A percentile compares a stretch with the other conserved stretches of the same genome.
These are phyloP conservation scores for Tillandsia fasciculata DNA, from an alignment of 176 grass and related monocot species.

Conservation along the genomic window DNA sequence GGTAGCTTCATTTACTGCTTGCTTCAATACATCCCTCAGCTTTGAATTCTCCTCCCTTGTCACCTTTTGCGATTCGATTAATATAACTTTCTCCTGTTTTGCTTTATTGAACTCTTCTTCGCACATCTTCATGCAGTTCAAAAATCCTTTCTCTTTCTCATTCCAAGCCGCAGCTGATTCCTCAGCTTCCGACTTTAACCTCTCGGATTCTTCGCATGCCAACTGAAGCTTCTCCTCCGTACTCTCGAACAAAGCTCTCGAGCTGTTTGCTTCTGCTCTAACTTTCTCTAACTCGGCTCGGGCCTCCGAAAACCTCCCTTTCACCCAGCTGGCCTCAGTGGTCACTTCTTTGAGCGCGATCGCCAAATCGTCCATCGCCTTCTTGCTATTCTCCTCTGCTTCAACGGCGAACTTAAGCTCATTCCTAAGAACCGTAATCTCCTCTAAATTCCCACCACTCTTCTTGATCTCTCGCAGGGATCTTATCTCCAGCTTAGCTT, in stretches of 20 bases:
- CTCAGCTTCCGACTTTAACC: constrained; percentile 34
- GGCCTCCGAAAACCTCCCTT: constrained; percentile 25
- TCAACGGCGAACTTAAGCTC: constrained; percentile 65
- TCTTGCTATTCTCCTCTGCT: constrained; percentile 79
- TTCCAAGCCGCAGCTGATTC: constrained; percentile 40
- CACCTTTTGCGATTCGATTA: constrained; percentile 62
- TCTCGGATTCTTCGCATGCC: constrained; percentile 41
- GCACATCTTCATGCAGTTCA: constrained; percentile 62
- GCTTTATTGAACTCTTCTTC: constrained; percentile 43
- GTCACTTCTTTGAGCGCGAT: constrained; percentile 61
- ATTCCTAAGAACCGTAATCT: constrained; percentile 38
- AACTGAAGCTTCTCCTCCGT: constrained; percentile 31
- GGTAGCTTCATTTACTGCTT: constrained; percentile 55
- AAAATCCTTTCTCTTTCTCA: constrained; percentile 57
- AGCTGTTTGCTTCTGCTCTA: constrained; percentile 38
- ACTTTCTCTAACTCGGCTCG: constrained; percentile 48
- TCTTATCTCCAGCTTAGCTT: constrained; percentile 66
- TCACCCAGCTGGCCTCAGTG: constrained; percentile 39
- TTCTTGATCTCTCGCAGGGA: constrained; percentile 38
- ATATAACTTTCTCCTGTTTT: constrained; percentile 57
- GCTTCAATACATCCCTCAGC: constrained; percentile 79
- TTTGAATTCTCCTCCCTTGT: constrained; percentile 63
- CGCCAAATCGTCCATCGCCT: constrained; percentile 88
- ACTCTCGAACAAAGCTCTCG: constrained; percentile 19
- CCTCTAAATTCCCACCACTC: constrained; percentile 21